These are phyloP conservation scores for Annona cherimola DNA, from an alignment of 164 flowering plant species.

Conservation along the genomic window DNA sequence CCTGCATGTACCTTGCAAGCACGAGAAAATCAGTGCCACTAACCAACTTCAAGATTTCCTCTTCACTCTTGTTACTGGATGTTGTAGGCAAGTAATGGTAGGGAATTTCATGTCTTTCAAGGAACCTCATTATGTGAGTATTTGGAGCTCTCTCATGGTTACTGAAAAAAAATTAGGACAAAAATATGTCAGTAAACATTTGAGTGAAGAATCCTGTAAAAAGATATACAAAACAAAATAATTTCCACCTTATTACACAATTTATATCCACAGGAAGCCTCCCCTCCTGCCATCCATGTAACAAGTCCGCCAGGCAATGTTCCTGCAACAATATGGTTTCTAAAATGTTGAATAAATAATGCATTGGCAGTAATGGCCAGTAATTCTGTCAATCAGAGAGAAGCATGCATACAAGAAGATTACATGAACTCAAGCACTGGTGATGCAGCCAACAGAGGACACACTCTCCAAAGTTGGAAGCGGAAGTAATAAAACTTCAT, in stretches of 20 bases:
- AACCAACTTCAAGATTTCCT: slow-evolving; percentile 72
- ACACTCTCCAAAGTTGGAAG: too few relatives aligned
- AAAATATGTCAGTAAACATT: not conserved
- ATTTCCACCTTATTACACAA: slow-evolving; percentile 74
- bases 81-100: slow-evolving; percentile 59
- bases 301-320: slow-evolving; percentile 82
- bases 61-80: slow-evolving; percentile 59
- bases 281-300: slow-evolving; percentile 88
- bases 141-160: slow-evolving; percentile 85
- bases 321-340: slow-evolving; percentile 43
- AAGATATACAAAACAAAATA: not conserved
- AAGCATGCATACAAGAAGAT: too few relatives aligned
- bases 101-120: slow-evolving; percentile 79
- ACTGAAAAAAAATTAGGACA: slow-evolving; percentile 28
- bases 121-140: slow-evolving; percentile 83
- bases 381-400: too few relatives aligned
- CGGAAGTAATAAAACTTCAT: too few relatives aligned
- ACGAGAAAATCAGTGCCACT: slow-evolving; percentile 80
- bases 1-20: slow-evolving; percentile 99
- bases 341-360: not conserved
- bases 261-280: slow-evolving; percentile 77
- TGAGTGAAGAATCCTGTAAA: not conserved
- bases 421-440: too few relatives aligned
- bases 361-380: not conserved
- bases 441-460: too few relatives aligned